Evolutionary conservation across 1,284 basidiomycete species (phyloP).

Genomic region (Sanguinoderma infundibulare): DNA sequence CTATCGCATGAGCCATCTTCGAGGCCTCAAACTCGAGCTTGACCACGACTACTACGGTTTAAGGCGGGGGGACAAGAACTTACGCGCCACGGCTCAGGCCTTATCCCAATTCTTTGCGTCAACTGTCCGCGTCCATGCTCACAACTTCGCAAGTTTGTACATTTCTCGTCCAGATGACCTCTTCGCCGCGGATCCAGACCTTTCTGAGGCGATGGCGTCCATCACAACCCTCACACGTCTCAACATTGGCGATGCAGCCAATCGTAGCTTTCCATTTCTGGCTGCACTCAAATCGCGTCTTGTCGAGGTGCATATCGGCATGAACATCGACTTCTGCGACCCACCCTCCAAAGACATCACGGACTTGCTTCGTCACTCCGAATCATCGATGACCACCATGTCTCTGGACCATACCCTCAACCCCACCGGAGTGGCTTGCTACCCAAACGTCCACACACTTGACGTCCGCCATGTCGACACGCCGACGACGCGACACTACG

Average conservation of each 20-base stretch:
- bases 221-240: not conserved
- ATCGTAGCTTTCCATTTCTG: not conserved
- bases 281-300: not conserved
- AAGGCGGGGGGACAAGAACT: not conserved
- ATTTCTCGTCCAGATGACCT: not conserved
- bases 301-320: not conserved
- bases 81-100: not conserved
- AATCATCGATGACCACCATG: not conserved
- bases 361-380: not conserved
- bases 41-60: not conserved
- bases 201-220: not conserved
- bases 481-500: not conserved
- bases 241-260: not conserved
- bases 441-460: not conserved
- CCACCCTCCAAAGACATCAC: not conserved
- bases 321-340: not conserved
- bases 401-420: not conserved
- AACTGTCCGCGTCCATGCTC: not conserved
- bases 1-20: not conserved
- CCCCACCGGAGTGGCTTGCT: not conserved
- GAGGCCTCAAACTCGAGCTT: not conserved
- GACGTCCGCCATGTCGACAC: not conserved
- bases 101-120: not conserved
- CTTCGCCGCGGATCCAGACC: not conserved
- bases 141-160: not conserved